Evolutionary conservation across 768 basidiomycete genomes (phyloP), one percentile per base, ranked within the genome.

Genomic region (Tricholoma sp.): DNA sequence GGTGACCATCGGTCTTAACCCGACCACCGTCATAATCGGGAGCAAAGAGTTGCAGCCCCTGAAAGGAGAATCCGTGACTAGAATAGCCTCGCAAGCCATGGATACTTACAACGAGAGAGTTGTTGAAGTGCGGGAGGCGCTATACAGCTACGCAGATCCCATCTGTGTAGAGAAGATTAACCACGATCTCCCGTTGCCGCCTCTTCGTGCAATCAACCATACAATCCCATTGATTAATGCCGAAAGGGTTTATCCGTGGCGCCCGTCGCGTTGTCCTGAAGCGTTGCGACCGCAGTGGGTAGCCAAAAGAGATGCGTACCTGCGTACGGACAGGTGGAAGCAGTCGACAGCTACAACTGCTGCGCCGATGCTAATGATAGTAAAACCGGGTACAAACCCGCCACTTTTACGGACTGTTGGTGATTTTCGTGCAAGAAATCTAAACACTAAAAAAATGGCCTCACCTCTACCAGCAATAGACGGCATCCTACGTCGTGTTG

Each of bases 151-250:
- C 18, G 51, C 50, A 6, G 31, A 52, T 10, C 19, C 31, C 6
- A 29, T 19, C 64, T 0, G 41, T 70, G 0, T 75, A 68, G 47
- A 65, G 63, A 39, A 54, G 60, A 5, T 68, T 64, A 0, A 57
- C 4, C 41, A 52, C 8, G 69, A 74, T 8, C 73, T 69, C 0
- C 65, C 64, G 0, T 50, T 76, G 7, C 78, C 79, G 0, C 77
- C 75, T 0, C 50, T 76, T 3, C 31, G 72, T 1, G 73, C 57
- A 0, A 73, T 80, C 1, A 79, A 80, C 57, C 76, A 80, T 55
- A 45, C 54, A 0, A 78, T 81, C 1, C 73, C 71, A 0, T 56
- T 81, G 2, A 77, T 78, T 21, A 47, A 55, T 37, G 51, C 14
- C 5, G 14, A 27, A 7, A 52, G 18, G 34, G 39, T 54, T 0